These are phyloP conservation scores for Ophiostoma angusticollis DNA, from an alignment of 2,329 filamentous ascomycete species.

Conservation along the genomic window DNA sequence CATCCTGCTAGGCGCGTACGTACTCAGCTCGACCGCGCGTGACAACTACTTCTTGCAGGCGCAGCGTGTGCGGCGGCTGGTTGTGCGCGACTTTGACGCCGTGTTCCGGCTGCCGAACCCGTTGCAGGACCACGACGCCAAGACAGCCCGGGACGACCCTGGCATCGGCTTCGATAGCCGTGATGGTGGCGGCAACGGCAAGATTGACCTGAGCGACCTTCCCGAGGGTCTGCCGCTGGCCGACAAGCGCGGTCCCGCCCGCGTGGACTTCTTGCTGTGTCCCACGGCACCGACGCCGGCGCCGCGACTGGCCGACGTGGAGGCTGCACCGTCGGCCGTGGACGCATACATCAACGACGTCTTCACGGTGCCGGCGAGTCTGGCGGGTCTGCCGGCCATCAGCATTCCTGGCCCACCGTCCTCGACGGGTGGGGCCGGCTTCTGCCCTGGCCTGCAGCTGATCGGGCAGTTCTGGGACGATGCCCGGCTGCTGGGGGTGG, in stretches of 20 bases:
- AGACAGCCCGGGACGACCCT: constrained; percentile 52
- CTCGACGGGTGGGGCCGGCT: constrained; percentile 3
- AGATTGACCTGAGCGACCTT: constrained; percentile 48
- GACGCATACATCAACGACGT: constrained; percentile 86
- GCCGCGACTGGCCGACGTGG: constrained; percentile 22
- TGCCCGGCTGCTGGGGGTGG: constrained; percentile 45
- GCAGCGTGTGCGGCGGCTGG: constrained; percentile 71
- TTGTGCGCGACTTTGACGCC: constrained; percentile 74
- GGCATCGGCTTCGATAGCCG: constrained; percentile 47
- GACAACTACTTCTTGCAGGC: constrained; percentile 96
- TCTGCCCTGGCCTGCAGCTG: constrained; percentile 52
- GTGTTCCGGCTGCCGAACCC: constrained; percentile 62
- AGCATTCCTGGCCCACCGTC: constrained; percentile 55
- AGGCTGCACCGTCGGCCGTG: constrained; percentile 38
- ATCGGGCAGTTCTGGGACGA: constrained; percentile 78
- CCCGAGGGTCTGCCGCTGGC: constrained; percentile 37
- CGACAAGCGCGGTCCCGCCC: constrained; percentile 43
- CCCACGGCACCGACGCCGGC: constrained; percentile 63
- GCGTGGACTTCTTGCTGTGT: constrained; percentile 76
- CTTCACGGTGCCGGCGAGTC: constrained; percentile 86
- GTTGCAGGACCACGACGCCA: constrained; percentile 35
- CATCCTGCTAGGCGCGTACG: constrained; percentile 82
- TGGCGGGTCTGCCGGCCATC: constrained; percentile 80
- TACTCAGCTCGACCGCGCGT: constrained; percentile 76
- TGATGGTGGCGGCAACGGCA: neutral